These are phyloP conservation scores for Tremellales sp. DNA, from an alignment of 1,284 basidiomycete genomes.

Conservation along the genomic window DNA sequence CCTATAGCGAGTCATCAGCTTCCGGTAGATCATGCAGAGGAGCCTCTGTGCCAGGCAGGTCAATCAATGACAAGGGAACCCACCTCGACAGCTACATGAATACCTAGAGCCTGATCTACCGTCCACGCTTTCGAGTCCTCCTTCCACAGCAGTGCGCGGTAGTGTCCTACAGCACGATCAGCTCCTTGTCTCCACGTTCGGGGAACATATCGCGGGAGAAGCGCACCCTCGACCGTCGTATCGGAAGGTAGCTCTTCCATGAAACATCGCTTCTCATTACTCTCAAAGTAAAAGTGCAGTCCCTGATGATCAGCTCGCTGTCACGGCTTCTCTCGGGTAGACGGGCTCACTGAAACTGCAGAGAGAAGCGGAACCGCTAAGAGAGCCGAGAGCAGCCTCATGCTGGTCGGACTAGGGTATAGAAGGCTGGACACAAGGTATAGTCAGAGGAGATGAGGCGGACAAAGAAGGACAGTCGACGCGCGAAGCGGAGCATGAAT, in stretches of 20 bases:
- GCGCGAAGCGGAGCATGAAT: background rate
- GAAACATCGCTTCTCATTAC: slow-evolving; percentile 90
- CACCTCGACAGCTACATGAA: slow-evolving; percentile 86
- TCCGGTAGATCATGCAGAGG: background rate
- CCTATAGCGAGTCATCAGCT: slow-evolving; percentile 13
- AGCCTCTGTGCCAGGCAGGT: too few species aligned
- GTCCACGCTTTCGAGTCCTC: slow-evolving; percentile 66
- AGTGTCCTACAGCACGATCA: slow-evolving; percentile 69
- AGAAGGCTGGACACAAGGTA: background rate
- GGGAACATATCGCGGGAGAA: background rate
- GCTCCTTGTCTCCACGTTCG: background rate
- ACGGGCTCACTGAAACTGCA: slow-evolving; percentile 25
- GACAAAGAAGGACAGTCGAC: background rate
- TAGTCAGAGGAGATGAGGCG: background rate
- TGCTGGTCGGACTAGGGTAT: background rate
- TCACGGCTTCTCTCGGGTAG: background rate
- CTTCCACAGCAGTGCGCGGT: slow-evolving; percentile 86
- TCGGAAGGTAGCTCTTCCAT: slow-evolving; percentile 95
- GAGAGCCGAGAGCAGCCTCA: slow-evolving; percentile 19
- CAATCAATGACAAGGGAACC: slow-evolving; percentile 44
- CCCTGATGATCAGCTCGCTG: slow-evolving; percentile 45
- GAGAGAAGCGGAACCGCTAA: slow-evolving; percentile 20
- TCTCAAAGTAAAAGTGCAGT: slow-evolving; percentile 87
- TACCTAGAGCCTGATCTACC: slow-evolving; percentile 73
- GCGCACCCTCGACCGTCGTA: slow-evolving; percentile 88